Conservation (phyloP, 2,329 filamentous ascomycete species). For the Penicillium sp. region DNA sequence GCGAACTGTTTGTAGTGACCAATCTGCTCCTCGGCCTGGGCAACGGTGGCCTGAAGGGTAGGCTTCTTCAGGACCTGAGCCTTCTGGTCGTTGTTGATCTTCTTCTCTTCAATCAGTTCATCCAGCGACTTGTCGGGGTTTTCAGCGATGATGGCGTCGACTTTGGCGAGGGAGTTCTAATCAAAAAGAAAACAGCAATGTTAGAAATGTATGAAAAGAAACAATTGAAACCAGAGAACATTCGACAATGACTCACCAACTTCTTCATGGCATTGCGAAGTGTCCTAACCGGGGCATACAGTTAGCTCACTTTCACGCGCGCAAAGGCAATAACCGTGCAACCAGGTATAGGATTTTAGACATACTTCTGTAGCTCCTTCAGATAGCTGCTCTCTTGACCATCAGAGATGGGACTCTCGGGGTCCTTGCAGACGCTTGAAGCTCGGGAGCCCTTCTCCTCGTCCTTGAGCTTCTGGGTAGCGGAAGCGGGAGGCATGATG, state of each 20-base stretch:
- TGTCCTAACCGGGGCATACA: slow-evolving; percentile 56
- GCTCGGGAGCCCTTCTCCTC: slow-evolving; percentile 59
- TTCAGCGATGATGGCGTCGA: slow-evolving; percentile 60
- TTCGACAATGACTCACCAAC: slow-evolving; percentile 61
- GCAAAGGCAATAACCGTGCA: slow-evolving; percentile 6
- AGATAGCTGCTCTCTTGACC: slow-evolving; percentile 74
- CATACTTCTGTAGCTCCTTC: slow-evolving; percentile 87
- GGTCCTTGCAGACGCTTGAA: slow-evolving; percentile 32
- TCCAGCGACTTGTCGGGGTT: slow-evolving; percentile 61
- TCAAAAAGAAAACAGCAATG: slow-evolving; percentile 16
- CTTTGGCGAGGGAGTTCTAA: slow-evolving; percentile 59
- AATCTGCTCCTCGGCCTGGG: slow-evolving; percentile 62
- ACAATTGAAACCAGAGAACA: not conserved
- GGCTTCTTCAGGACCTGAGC: slow-evolving; percentile 64
- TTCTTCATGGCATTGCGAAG: slow-evolving; percentile 94
- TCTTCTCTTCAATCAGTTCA: slow-evolving; percentile 61
- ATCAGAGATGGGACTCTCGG: slow-evolving; percentile 43
- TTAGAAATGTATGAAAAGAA: slow-evolving; percentile 12
- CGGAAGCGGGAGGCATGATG: slow-evolving; percentile 62
- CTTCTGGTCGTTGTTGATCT: slow-evolving; percentile 66
- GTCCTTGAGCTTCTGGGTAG: slow-evolving; percentile 62
- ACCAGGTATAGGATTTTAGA: slow-evolving; percentile 10
- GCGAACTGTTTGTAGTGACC: slow-evolving; percentile 61
- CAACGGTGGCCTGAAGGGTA: slow-evolving; percentile 55
- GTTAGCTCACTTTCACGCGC: slow-evolving; percentile 15